Percentiles rank a stretch among this genome's conserved stretches.
Conservation (phyloP, 2,329 filamentous ascomycete species). For the Fusarium verticillioides region DNA sequence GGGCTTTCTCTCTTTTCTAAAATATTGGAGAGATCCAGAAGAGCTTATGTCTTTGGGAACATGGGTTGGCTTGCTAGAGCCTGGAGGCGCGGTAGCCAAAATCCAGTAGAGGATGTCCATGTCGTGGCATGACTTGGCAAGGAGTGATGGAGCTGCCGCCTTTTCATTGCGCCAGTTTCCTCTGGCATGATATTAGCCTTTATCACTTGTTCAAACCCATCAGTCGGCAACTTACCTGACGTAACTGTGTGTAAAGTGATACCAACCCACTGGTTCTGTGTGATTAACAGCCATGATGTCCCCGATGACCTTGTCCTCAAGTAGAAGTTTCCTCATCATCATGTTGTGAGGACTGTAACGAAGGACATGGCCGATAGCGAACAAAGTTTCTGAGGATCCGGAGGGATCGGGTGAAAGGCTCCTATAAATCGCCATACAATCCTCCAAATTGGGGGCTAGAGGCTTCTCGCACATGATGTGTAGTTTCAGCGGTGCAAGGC, state of each 20-base stretch:
- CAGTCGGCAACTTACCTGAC: not conserved
- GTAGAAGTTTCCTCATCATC: not conserved
- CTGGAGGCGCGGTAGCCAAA: not conserved
- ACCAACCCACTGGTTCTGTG: not conserved
- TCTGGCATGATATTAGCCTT: not conserved
- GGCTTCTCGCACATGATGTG: not conserved
- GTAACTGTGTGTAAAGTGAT: not conserved
- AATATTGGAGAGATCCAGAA: not conserved
- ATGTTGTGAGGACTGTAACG: not conserved
- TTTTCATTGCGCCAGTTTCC: conserved; percentile 1
- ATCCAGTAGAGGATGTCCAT: not conserved
- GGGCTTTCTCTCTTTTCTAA: not conserved
- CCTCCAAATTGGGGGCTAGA: not conserved
- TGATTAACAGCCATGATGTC: not conserved
- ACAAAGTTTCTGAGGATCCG: not conserved
- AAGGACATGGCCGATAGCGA: not conserved
- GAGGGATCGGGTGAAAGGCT: not conserved
- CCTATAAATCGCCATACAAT: not conserved
- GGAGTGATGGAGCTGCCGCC: not conserved
- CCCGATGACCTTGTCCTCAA: not conserved
- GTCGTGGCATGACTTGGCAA: not conserved
- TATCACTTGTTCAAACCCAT: accelerated
- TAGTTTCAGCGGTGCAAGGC: not conserved
- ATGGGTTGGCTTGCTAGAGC: not conserved
- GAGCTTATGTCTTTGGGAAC: not conserved